Conservation (phyloP, 148 eudicot species). For the Chenopodium formosanum region DNA sequence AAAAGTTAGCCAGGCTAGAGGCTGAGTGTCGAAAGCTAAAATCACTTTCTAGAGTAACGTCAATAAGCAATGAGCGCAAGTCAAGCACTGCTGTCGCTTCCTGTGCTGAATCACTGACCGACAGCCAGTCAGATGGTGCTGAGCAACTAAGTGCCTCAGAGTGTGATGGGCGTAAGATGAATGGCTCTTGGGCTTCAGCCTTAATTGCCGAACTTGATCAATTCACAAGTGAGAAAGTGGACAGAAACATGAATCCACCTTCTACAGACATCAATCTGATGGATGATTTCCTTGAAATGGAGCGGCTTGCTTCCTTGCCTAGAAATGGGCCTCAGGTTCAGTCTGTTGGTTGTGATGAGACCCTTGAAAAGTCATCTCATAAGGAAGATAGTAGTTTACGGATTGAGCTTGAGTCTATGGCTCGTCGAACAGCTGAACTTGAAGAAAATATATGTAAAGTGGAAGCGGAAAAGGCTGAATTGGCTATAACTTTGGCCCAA, state of each 20-base stretch:
- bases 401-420: constrained; percentile 42
- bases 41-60: constrained; percentile 39
- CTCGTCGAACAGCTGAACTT: constrained; percentile 41
- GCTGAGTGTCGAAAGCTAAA: constrained; percentile 83
- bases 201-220: constrained; percentile 71
- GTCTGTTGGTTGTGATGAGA: constrained; percentile 35
- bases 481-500: constrained; percentile 41
- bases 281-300: constrained; percentile 99
- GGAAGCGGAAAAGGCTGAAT: constrained; percentile 52
- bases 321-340: constrained; percentile 31
- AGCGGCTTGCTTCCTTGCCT: constrained; percentile 67
- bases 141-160: constrained; percentile 34
- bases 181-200: constrained; percentile 63
- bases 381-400: constrained; percentile 26
- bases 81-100: constrained; percentile 43
- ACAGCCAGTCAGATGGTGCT: constrained; percentile 56
- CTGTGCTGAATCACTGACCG: constrained; percentile 55
- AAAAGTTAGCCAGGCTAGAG: constrained; percentile 80
- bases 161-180: constrained; percentile 29
- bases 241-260: constrained; percentile 31
- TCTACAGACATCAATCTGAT: constrained; percentile 62
- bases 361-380: constrained; percentile 22
- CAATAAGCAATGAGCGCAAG: constrained; percentile 29
- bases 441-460: constrained; percentile 46
- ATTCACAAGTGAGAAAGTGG: constrained; percentile 43